A percentile compares a stretch with the other conserved stretches of the same genome.
These are phyloP conservation scores for Macrophomina phaseolina DNA, from an alignment of 2,329 filamentous ascomycete species.

Conservation along the genomic window DNA sequence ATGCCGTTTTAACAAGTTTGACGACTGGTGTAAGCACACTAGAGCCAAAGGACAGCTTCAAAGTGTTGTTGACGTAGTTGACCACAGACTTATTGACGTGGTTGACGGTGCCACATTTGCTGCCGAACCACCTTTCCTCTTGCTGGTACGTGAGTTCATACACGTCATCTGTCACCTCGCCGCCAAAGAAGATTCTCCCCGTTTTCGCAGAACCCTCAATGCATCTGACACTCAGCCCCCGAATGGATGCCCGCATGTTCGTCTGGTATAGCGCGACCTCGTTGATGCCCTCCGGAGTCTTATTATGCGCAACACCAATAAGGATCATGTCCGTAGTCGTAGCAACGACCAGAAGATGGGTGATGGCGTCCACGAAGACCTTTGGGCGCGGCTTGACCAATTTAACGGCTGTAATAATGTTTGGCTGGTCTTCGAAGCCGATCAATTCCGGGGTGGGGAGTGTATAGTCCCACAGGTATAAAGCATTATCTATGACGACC, in stretches of 20 bases:
- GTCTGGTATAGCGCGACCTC: conserved; percentile 85
- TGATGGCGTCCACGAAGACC: conserved; percentile 87
- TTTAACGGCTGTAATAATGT: conserved; percentile 89
- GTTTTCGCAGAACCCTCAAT: conserved; percentile 78
- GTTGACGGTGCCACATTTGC: conserved; percentile 84
- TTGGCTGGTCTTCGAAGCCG: conserved; percentile 86
- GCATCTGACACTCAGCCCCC: conserved; percentile 75
- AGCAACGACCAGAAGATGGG: conserved; percentile 85
- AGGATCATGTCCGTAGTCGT: conserved; percentile 85
- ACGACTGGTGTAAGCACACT: conserved; percentile 43
- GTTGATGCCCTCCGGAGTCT: conserved; percentile 69
- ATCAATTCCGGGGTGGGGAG: conserved; percentile 88
- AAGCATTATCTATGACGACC: conserved; percentile 92
- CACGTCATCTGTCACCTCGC: conserved; percentile 80
- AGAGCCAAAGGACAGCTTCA: conserved; percentile 66
- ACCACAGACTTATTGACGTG: conserved; percentile 72
- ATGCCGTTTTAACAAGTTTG: conserved; percentile 38
- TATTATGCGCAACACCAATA: conserved; percentile 76
- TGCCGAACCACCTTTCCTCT: conserved; percentile 96
- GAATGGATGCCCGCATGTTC: conserved; percentile 78
- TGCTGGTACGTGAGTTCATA: conserved; percentile 96
- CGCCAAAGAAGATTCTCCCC: conserved; percentile 93
- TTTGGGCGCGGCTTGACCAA: conserved; percentile 82
- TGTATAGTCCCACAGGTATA: conserved; percentile 98
- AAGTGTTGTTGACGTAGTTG: conserved; percentile 27